Conservation (phyloP, 352 stramenopile species). For the Pythium volutum region DNA sequence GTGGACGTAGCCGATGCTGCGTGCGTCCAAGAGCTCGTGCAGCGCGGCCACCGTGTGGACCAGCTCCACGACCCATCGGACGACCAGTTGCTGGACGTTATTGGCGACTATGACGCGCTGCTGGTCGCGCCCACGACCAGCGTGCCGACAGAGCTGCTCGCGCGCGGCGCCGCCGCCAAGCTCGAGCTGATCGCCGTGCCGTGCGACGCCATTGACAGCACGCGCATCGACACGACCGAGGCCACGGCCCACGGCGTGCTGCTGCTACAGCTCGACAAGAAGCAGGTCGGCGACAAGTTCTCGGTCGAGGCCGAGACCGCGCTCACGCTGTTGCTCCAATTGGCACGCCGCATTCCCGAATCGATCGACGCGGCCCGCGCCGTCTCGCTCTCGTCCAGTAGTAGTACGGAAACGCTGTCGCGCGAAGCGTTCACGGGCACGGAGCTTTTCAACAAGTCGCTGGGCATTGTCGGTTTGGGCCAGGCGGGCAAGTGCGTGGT, state of each 20-base stretch:
- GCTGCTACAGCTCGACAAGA: constrained; percentile 73
- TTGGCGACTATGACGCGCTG: constrained; percentile 59
- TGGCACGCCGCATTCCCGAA: constrained; percentile 53
- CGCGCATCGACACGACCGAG: constrained; percentile 67
- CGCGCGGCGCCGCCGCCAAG: constrained; percentile 36
- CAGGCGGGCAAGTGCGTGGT: constrained; percentile 69
- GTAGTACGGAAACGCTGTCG: constrained; percentile 4
- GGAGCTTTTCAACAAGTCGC: constrained; percentile 55
- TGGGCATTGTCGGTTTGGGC: constrained; percentile 73
- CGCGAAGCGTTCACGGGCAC: constrained; percentile 56
- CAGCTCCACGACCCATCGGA: constrained; percentile 36
- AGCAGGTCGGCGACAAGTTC: constrained; percentile 66
- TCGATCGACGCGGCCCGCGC: constrained; percentile 43
- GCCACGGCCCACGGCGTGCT: constrained; percentile 72
- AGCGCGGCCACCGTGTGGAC: constrained; percentile 64
- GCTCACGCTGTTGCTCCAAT: constrained; percentile 59
- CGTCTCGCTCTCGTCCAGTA: background rate
- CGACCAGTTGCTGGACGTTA: constrained; percentile 30
- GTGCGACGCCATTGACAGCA: constrained; percentile 52
- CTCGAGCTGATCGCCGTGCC: constrained; percentile 59
- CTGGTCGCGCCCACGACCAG: constrained; percentile 46
- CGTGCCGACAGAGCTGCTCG: constrained; percentile 43
- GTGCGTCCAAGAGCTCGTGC: constrained; percentile 66
- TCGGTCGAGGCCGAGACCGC: constrained; percentile 74
- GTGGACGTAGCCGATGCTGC: constrained; percentile 54